Conservation (phyloP, 495 filamentous ascomycete species). For the Sabuloglossum arenarium region DNA sequence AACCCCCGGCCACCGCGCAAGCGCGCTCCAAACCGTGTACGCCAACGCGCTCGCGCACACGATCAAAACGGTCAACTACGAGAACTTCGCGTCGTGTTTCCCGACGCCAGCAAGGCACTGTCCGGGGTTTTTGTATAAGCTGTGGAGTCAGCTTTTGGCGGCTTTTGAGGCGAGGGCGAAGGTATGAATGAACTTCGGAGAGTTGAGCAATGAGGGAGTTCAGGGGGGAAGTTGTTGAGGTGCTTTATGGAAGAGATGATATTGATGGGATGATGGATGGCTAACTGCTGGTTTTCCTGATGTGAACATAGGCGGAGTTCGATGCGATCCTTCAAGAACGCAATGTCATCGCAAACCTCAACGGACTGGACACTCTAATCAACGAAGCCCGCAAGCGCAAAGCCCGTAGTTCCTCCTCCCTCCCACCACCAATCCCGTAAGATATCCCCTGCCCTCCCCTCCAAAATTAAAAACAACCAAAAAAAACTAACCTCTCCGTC, state of each 20-base stretch:
- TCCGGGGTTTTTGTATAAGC: slow-evolving; percentile 39
- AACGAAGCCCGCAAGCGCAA: slow-evolving; percentile 43
- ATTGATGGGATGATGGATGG: too few relatives aligned
- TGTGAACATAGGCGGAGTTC: slow-evolving; percentile 38
- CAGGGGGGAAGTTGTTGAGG: too few relatives aligned
- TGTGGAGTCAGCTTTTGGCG: slow-evolving; percentile 51
- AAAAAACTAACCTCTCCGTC: neutral
- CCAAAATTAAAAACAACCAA: neutral
- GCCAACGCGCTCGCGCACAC: slow-evolving; percentile 45
- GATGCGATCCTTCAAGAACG: slow-evolving; percentile 50
- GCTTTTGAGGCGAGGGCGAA: slow-evolving; percentile 37
- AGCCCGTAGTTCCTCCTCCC: slow-evolving; percentile 3
- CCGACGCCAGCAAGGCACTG: slow-evolving; percentile 57
- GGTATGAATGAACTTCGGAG: slow-evolving; percentile 11
- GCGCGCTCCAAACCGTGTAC: slow-evolving; percentile 49
- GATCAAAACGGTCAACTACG: slow-evolving; percentile 48
- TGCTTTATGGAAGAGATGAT: too few relatives aligned
- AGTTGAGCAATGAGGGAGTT: too few relatives aligned
- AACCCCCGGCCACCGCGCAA: slow-evolving; percentile 56
- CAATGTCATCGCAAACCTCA: slow-evolving; percentile 51
- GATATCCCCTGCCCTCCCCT: slow-evolving; percentile 9
- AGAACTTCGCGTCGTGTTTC: slow-evolving; percentile 73
- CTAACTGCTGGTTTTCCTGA: neutral
- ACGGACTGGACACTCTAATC: slow-evolving; percentile 62
- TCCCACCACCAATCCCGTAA: slow-evolving; percentile 24